Evolutionary conservation across 345 rosid species (phyloP).

Genomic region (Capsella bursapastoris): DNA sequence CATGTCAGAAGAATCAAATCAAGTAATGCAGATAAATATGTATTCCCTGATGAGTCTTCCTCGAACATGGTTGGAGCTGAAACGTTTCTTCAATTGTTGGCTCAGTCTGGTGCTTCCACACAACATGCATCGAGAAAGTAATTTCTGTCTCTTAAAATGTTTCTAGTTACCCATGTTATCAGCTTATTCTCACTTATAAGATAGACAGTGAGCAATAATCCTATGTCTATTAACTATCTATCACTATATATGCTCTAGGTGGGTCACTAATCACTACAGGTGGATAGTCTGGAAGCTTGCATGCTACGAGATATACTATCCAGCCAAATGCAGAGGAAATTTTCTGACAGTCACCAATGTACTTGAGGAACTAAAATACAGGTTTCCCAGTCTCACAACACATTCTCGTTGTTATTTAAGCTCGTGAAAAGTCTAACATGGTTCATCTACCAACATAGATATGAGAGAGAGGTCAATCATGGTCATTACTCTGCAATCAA

Average conservation of each 20-base stretch:
- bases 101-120: slow-evolving; percentile 69
- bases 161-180: slow-evolving; percentile 18
- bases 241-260: slow-evolving; percentile 52
- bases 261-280: slow-evolving; percentile 89
- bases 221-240: slow-evolving; percentile 15
- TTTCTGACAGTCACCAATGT: slow-evolving; percentile 79
- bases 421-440: slow-evolving; percentile 34
- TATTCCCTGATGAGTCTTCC: slow-evolving; percentile 64
- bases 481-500: slow-evolving; percentile 90
- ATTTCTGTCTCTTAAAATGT: slow-evolving; percentile 33
- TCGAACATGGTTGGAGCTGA: slow-evolving; percentile 58
- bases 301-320: slow-evolving; percentile 71
- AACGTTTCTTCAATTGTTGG: slow-evolving; percentile 59
- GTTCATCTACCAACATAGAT: slow-evolving; percentile 53
- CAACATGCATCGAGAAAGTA: slow-evolving; percentile 74
- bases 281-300: slow-evolving; percentile 97
- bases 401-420: slow-evolving; percentile 14
- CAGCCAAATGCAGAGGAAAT: slow-evolving; percentile 57
- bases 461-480: slow-evolving; percentile 90
- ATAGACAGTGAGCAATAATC: slow-evolving; percentile 9
- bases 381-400: slow-evolving; percentile 49
- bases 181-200: slow-evolving; percentile 12
- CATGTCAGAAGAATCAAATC: slow-evolving; percentile 53
- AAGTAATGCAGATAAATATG: slow-evolving; percentile 60
- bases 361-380: slow-evolving; percentile 91